Evolutionary conservation across 78 protist genomes (phyloP), one percentile per base, ranked within the genome.

Genomic region (Polysphondylium violaceum): DNA sequence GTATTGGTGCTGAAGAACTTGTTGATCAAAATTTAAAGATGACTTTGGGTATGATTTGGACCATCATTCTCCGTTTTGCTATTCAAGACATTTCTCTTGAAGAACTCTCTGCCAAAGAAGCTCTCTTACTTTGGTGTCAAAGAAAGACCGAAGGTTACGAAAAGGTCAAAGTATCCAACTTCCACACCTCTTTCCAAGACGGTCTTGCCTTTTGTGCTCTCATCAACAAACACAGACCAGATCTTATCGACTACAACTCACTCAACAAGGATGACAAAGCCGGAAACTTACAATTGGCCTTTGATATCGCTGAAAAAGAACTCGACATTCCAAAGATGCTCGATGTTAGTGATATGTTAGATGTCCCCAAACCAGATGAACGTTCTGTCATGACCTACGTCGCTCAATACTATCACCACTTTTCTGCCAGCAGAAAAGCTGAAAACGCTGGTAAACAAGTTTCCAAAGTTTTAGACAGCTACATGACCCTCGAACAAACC

Each of bases 381-480:
- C 61, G 87, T 56, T 94, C 96, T 1, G 87, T 96, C 61, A 96
- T 96, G 97, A 96, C 97, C 31, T 94, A 88, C 65, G 93, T 94
- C 33, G 92, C 92, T 31, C 92, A 93, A 76, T 95, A 61, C 86
- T 94, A 76, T 88, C 95, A 95, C 72, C 74, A 73, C 55, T 96
- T 96, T 40, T 78, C 95, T 58, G 68, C 94, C 65, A 40, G 63
- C 27, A 35, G 71, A 36, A 74, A 95, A 67, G 77, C 74, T 64
- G 93, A 94, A 50, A 19, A 43, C 29, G 94, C 95, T 23, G 97
- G 93, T 53, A 60, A 74, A 69, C 93, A 90, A 51, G 79, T 95
- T 36, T 6, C 76, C 56, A 91, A 81, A 56, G 74, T 90, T 19
- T 61, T 86, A 8, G 90, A 77, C 35, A 55, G 76, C 74, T 56